Evolutionary conservation across 768 basidiomycete species (phyloP).

Genomic region (Leccinum aurantiacum): DNA sequence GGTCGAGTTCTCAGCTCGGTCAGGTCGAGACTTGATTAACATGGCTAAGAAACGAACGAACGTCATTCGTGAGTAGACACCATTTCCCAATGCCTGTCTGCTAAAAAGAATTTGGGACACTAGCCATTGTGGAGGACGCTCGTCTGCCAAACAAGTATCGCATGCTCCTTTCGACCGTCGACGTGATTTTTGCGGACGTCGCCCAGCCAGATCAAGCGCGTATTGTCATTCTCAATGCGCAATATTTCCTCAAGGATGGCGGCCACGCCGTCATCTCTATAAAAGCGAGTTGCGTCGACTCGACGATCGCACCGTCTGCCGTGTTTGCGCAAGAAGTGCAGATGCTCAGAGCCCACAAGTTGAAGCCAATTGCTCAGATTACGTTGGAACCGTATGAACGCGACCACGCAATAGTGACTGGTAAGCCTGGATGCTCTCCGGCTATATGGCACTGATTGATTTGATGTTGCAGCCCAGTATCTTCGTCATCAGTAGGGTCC

Average conservation of each 20-base stretch:
- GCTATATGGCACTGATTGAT: not conserved
- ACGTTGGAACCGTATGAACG: constrained; percentile 93
- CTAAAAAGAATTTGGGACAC: constrained; percentile 4
- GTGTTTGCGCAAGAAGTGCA: constrained; percentile 90
- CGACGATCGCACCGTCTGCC: constrained; percentile 84
- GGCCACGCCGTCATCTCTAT: constrained; percentile 96
- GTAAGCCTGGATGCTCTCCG: constrained; percentile 38
- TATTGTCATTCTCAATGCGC: constrained; percentile 90
- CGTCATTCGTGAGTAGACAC: constrained; percentile 78
- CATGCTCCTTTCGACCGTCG: constrained; percentile 93
- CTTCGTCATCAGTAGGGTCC: constrained; percentile 40
- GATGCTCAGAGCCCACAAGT: constrained; percentile 67
- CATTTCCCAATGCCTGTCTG: not conserved
- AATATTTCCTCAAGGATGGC: constrained; percentile 92
- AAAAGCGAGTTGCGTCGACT: constrained; percentile 99
- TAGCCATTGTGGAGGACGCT: constrained; percentile 96
- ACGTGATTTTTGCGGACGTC: constrained; percentile 97
- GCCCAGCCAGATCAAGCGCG: constrained; percentile 99
- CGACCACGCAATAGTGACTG: constrained; percentile 89
- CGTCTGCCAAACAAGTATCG: constrained; percentile 96
- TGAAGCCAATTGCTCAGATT: constrained; percentile 95
- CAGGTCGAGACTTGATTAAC: constrained; percentile 95
- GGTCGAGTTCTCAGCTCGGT: constrained; percentile 95
- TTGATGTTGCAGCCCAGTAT: constrained; percentile 41
- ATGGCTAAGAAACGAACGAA: constrained; percentile 99